Evolutionary conservation across 768 basidiomycete genomes (phyloP).

Genomic region (Trametes cinnabarina): DNA sequence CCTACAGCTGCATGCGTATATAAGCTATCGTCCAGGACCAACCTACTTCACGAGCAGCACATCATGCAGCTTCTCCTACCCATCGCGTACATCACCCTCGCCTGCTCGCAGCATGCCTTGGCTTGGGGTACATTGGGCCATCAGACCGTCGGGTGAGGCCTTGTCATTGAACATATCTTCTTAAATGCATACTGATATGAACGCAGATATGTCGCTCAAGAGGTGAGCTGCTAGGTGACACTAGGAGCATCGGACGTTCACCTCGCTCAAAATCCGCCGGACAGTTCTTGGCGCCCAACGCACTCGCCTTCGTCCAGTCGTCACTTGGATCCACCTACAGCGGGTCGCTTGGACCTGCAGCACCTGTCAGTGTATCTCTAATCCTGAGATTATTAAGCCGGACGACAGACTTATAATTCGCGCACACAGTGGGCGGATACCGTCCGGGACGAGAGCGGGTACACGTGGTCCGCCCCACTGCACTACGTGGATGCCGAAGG

Average conservation of each 20-base stretch:
- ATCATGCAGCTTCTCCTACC: not conserved
- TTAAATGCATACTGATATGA: not conserved
- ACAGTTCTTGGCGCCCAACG: slow-evolving; percentile 49
- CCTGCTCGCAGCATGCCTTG: not conserved
- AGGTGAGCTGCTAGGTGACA: not conserved
- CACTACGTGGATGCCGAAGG: slow-evolving; percentile 50
- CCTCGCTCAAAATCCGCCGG: too few species aligned
- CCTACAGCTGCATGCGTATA: not conserved
- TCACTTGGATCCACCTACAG: slow-evolving; percentile 44
- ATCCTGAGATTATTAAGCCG: not conserved
- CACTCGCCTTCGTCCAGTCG: slow-evolving; percentile 45
- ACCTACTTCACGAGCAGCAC: too few species aligned
- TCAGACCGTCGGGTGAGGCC: slow-evolving; percentile 24
- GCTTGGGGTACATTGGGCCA: slow-evolving; percentile 31
- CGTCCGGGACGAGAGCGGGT: slow-evolving; percentile 39
- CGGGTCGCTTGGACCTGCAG: slow-evolving; percentile 47
- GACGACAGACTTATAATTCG: not conserved
- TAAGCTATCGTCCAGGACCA: too few species aligned
- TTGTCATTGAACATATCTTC: not conserved
- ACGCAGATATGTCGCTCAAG: slow-evolving; percentile 19
- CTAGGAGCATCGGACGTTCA: not conserved
- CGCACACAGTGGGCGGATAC: slow-evolving; percentile 49
- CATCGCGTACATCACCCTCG: not conserved
- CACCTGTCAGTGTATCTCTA: slow-evolving; percentile 34
- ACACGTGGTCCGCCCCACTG: slow-evolving; percentile 31